These are phyloP conservation scores for Saccharomycopsis oosterbeekiorum DNA, from an alignment of 805 yeast species.

Conservation along the genomic window DNA sequence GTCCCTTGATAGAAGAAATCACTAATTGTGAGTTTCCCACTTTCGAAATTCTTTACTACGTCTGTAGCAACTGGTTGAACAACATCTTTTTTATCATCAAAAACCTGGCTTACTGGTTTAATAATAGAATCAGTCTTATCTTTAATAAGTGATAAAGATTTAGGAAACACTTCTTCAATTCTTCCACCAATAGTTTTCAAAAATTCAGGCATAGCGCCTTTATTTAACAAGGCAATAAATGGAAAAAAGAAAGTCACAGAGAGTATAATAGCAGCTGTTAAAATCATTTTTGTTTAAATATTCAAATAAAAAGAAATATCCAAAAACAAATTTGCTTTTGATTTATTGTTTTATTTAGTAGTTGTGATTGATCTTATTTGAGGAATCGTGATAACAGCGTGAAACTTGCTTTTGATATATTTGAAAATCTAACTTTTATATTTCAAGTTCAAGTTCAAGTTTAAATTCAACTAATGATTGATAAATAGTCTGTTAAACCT, in stretches of 20 bases:
- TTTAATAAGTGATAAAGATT: background rate
- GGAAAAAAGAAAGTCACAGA: conserved; percentile 17
- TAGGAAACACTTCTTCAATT: conserved; percentile 8
- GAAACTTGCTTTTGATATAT: too few relatives aligned
- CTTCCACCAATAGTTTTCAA: conserved; percentile 7
- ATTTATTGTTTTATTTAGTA: too few relatives aligned
- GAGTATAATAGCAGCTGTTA: conserved; percentile 12
- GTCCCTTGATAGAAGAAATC: background rate
- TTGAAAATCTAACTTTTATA: too few relatives aligned
- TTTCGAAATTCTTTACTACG: background rate
- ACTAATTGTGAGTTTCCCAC: background rate
- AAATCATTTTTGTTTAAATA: conserved; percentile 18
- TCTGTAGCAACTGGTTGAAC: background rate
- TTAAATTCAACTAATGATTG: too few relatives aligned
- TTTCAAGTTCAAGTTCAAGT: too few relatives aligned
- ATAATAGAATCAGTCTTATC: background rate
- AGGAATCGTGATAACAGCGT: too few relatives aligned
- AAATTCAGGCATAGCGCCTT: conserved; percentile 10
- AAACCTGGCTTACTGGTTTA: background rate
- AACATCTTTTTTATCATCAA: background rate
- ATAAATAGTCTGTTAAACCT: too few relatives aligned
- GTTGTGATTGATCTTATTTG: too few relatives aligned
- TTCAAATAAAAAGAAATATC: background rate
- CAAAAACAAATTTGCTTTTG: too few relatives aligned
- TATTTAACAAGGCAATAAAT: conserved; percentile 12